Conservation (phyloP, 495 filamentous ascomycete species). For the Cryomyces antarcticus region DNA sequence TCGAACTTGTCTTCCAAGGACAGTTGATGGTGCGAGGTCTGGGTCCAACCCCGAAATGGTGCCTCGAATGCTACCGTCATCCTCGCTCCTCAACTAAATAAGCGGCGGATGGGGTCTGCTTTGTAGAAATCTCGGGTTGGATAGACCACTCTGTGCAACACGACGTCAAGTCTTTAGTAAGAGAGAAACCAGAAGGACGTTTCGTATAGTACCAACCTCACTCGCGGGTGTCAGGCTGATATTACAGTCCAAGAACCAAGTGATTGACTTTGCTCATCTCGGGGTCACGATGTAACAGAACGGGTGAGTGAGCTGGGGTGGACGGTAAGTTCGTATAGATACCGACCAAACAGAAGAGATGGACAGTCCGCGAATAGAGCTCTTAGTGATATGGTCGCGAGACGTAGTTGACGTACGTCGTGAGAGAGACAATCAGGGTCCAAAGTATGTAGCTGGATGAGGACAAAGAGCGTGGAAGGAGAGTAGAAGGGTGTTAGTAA, state of each 20-base stretch:
- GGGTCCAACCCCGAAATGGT: constrained; percentile 16
- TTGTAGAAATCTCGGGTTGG: neutral
- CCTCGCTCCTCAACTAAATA: neutral
- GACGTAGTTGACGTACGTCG: neutral
- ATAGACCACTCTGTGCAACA: neutral
- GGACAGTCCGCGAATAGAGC: no score
- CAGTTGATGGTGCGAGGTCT: constrained; percentile 2
- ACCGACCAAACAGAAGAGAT: neutral
- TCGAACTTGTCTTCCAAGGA: constrained; percentile 63
- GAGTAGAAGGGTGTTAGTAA: neutral
- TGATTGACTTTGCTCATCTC: neutral
- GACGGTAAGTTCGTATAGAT: neutral
- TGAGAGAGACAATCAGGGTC: neutral
- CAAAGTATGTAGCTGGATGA: neutral
- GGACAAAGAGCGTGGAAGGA: constrained; percentile 1
- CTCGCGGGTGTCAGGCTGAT: neutral
- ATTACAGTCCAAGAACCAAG: neutral
- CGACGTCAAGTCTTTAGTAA: neutral
- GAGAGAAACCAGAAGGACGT: neutral
- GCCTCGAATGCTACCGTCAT: constrained; percentile 18
- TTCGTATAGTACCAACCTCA: neutral
- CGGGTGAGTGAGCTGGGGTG: neutral
- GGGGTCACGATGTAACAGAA: neutral
- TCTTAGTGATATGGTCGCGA: no score
- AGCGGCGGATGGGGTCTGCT: neutral